Conservation (phyloP, 306 rosid species). For the Malus sylvestris region DNA sequence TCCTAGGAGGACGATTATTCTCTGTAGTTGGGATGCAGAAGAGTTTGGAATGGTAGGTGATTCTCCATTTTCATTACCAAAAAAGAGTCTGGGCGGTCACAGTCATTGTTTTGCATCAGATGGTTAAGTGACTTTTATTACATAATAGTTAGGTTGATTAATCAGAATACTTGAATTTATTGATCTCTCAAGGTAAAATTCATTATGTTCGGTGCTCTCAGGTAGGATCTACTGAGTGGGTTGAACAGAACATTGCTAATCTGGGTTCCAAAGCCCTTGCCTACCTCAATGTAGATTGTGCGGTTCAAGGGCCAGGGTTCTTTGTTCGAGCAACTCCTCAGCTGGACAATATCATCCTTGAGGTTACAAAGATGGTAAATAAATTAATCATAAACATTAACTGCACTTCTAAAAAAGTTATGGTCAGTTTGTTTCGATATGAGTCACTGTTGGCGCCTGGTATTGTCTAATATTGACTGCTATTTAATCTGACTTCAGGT, state of each 20-base stretch:
- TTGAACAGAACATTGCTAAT: conserved; percentile 81
- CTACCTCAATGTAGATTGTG: conserved; percentile 94
- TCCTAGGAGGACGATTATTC: conserved; percentile 59
- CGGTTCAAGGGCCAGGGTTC: conserved; percentile 88
- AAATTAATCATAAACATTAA: neutral
- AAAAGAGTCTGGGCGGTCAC: neutral
- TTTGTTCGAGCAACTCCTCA: conserved; percentile 89
- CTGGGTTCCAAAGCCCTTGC: conserved; percentile 76
- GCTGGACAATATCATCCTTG: conserved; percentile 68
- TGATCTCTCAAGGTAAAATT: conserved; percentile 5
- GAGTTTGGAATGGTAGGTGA: conserved; percentile 38
- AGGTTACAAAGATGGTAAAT: conserved; percentile 67
- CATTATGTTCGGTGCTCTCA: conserved; percentile 19
- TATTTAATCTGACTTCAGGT: conserved; percentile 49
- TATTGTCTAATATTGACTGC: conserved; percentile 2
- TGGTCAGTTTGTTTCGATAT: neutral
- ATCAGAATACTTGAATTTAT: neutral
- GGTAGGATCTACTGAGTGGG: conserved; percentile 99
- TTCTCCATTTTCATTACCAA: neutral
- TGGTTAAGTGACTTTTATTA: neutral
- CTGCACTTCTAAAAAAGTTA: neutral
- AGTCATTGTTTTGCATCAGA: conserved; percentile 11
- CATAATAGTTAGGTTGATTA: neutral
- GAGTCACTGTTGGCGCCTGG: neutral
- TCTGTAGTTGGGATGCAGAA: conserved; percentile 48